These are phyloP conservation scores for Cyanidium caldarium DNA, from an alignment of 23 red algal genomes.

Conservation along the genomic window DNA sequence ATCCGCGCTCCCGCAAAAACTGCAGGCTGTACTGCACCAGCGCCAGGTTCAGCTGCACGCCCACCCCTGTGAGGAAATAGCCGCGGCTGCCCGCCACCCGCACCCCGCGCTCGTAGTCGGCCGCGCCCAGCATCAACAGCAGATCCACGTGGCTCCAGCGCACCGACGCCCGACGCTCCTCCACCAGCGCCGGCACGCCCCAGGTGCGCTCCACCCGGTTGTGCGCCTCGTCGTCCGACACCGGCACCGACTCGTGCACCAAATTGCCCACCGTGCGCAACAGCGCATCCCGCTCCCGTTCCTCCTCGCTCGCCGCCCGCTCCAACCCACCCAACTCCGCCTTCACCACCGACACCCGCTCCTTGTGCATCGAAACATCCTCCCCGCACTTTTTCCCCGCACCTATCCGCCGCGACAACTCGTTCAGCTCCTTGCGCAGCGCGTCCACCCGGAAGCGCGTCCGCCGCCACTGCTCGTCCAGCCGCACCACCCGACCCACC, in stretches of 20 bases:
- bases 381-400: constrained; percentile 21
- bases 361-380: constrained; percentile 25
- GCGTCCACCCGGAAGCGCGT: constrained; percentile 53
- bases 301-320: constrained; percentile 18
- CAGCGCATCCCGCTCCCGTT: constrained; percentile 42
- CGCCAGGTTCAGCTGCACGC: constrained; percentile 78
- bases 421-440: constrained; percentile 52
- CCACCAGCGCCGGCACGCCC: constrained; percentile 31
- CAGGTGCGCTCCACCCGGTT: constrained; percentile 69
- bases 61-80: constrained; percentile 83
- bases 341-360: constrained; percentile 31
- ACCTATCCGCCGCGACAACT: constrained; percentile 24
- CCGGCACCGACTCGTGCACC: constrained; percentile 61
- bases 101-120: constrained; percentile 78
- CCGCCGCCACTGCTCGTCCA: constrained; percentile 55
- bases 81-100: constrained; percentile 67
- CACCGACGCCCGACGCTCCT: background rate
- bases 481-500: constrained; percentile 56
- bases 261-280: constrained; percentile 73
- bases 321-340: constrained; percentile 20
- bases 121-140: constrained; percentile 77
- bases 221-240: constrained; percentile 52
- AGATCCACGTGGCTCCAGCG: constrained; percentile 78
- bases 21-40: constrained; percentile 67
- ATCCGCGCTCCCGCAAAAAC: constrained; percentile 54